phyloP scores from a whole-genome alignment of 1,284 basidiomycete genomes.

The Heterobasidion occidentale region DNA sequence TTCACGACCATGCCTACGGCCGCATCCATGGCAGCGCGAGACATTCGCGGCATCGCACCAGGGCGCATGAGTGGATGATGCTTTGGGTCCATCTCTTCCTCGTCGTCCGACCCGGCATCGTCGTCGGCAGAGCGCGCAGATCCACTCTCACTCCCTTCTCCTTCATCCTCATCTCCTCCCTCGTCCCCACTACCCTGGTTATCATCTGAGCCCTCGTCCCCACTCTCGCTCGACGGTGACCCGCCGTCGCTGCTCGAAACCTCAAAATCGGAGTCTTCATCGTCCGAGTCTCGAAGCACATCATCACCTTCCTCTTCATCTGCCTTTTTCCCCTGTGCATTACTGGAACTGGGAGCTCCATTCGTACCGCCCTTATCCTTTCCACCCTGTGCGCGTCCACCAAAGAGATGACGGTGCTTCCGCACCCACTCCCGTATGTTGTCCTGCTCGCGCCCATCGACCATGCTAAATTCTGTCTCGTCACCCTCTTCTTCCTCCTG shows the following conservation, averaged over 20 bases:
- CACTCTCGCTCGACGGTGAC: constrained; percentile 14
- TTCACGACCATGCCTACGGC: constrained; percentile 51
- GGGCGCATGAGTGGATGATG: constrained; percentile 57
- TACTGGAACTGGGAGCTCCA: constrained; percentile 1
- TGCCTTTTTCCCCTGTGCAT: background rate
- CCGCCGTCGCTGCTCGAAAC: constrained; percentile 21
- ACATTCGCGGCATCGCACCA: constrained; percentile 61
- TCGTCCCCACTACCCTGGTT: constrained; percentile 17
- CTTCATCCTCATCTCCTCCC: constrained; percentile 19
- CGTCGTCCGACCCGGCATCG: constrained; percentile 18
- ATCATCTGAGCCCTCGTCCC: constrained; percentile 9
- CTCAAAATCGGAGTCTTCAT: constrained; percentile 45
- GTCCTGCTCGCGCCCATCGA: constrained; percentile 62
- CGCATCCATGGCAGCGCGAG: constrained; percentile 55
- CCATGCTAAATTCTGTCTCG: constrained; percentile 62
- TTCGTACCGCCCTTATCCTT: background rate
- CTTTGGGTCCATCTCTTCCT: constrained; percentile 39
- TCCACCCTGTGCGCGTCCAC: constrained; percentile 14
- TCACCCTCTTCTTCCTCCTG: constrained; percentile 29
- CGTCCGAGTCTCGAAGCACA: constrained; percentile 34
- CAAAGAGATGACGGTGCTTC: constrained; percentile 49
- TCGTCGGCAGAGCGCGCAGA: constrained; percentile 15
- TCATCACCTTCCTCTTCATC: constrained; percentile 6
- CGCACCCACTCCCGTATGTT: constrained; percentile 59
- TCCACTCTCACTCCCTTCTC: constrained; percentile 13